Evolutionary conservation across 495 filamentous ascomycete species (phyloP).

Genomic region (Tuber melanosporum): DNA sequence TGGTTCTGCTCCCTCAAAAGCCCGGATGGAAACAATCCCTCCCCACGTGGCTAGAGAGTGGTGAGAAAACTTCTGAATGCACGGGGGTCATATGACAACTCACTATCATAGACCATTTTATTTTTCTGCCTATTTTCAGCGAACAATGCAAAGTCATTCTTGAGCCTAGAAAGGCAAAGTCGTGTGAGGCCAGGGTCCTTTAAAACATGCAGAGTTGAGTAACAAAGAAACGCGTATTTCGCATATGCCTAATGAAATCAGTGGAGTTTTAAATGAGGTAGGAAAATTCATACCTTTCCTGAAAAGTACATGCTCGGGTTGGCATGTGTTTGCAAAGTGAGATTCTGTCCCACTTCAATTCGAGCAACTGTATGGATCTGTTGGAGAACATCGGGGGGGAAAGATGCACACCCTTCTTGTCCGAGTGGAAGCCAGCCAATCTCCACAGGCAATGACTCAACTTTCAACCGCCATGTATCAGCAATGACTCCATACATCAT

Average conservation of each 20-base stretch:
- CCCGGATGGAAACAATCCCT: conserved; percentile 71
- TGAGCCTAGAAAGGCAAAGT: conserved; percentile 44
- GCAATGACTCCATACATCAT: conserved; percentile 10
- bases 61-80: conserved; percentile 71
- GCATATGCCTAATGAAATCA: conserved; percentile 38
- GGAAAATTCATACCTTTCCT: conserved; percentile 58
- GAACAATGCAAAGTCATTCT: conserved; percentile 61
- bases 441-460: conserved; percentile 7
- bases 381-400: neutral
- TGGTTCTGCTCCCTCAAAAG: conserved; percentile 62
- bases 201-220: neutral
- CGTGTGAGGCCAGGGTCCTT: conserved; percentile 53
- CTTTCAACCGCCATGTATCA: conserved; percentile 7
- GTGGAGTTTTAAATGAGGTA: conserved; percentile 21
- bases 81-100: conserved; percentile 72
- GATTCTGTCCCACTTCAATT: conserved; percentile 66
- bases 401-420: neutral
- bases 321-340: conserved; percentile 61
- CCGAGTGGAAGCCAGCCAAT: conserved; percentile 12
- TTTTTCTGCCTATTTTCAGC: conserved; percentile 65
- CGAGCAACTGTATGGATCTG: neutral
- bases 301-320: conserved; percentile 86
- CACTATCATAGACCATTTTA: conserved; percentile 69
- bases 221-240: neutral
- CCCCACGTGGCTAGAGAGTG: conserved; percentile 66